These are phyloP conservation scores for Fusarium duplospermum DNA, from an alignment of 2,329 filamentous ascomycete species.

Conservation along the genomic window DNA sequence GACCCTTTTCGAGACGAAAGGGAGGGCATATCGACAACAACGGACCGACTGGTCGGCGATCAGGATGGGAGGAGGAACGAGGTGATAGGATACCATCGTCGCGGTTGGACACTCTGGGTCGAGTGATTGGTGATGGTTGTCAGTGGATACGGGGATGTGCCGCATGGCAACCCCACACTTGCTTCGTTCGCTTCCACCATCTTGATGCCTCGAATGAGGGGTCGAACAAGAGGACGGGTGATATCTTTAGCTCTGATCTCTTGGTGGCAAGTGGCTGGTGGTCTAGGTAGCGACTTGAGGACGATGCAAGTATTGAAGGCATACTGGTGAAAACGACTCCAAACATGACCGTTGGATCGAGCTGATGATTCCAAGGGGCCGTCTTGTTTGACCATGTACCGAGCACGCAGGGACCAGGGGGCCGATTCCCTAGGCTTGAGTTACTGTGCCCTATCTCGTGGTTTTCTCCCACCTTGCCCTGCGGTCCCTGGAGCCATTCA, in stretches of 20 bases:
- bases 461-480: slow-evolving; percentile 17
- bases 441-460: not conserved
- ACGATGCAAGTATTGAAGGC: not conserved
- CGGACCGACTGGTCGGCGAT: slow-evolving; percentile 45
- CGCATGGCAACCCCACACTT: slow-evolving; percentile 45
- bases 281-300: not conserved
- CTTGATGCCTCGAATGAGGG: slow-evolving; percentile 30
- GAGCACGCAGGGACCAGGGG: slow-evolving; percentile 33
- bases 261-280: not conserved
- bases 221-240: not conserved
- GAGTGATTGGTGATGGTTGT: slow-evolving; percentile 41
- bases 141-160: slow-evolving; percentile 36
- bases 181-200: slow-evolving; percentile 25
- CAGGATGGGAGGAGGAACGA: slow-evolving; percentile 29
- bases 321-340: not conserved
- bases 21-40: slow-evolving; percentile 29
- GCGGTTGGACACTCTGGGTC: slow-evolving; percentile 38
- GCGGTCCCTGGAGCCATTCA: not conserved
- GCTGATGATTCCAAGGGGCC: slow-evolving; percentile 7
- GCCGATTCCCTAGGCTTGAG: not conserved
- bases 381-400: slow-evolving; percentile 18
- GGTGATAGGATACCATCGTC: slow-evolving; percentile 46
- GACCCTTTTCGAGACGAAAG: not conserved
- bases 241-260: not conserved
- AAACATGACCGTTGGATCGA: not conserved